phyloP scores from a whole-genome alignment of 164 flowering plant genomes.

The Chimonanthus praecox region DNA sequence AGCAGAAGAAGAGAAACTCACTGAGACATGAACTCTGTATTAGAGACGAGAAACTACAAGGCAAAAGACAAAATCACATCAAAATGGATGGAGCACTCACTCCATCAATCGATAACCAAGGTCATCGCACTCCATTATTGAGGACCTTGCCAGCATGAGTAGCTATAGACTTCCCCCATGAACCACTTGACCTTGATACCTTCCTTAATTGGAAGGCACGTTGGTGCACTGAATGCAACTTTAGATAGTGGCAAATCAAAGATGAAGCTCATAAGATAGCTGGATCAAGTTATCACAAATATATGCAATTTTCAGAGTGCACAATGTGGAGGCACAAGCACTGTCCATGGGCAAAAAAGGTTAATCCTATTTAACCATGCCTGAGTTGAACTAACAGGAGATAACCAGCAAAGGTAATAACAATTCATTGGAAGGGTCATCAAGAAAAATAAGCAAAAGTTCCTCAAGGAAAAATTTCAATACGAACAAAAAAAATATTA shows the following conservation, averaged over 20 bases:
- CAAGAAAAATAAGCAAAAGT: background rate
- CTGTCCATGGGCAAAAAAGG: background rate
- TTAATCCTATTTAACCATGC: background rate
- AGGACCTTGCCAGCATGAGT: background rate
- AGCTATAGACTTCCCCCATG: background rate
- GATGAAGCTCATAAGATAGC: background rate
- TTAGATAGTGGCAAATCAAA: background rate
- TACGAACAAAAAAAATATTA: background rate
- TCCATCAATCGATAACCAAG: background rate
- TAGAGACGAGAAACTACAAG: background rate
- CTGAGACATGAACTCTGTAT: background rate
- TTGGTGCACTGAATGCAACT: background rate
- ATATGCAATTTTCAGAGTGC: background rate
- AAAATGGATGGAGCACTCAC: background rate
- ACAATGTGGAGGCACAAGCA: background rate
- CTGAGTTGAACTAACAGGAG: background rate
- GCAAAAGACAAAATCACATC: background rate
- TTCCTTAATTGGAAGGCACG: background rate
- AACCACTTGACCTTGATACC: background rate
- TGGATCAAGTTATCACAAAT: background rate
- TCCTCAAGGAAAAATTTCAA: background rate
- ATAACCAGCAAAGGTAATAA: too few relatives aligned
- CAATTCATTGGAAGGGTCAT: background rate
- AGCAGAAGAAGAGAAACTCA: background rate
- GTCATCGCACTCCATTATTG: background rate